Percentiles rank a stretch among this genome's conserved stretches.
Conservation (phyloP, 805 yeast genomes). For the Saccharomyces eubayanus region DNA sequence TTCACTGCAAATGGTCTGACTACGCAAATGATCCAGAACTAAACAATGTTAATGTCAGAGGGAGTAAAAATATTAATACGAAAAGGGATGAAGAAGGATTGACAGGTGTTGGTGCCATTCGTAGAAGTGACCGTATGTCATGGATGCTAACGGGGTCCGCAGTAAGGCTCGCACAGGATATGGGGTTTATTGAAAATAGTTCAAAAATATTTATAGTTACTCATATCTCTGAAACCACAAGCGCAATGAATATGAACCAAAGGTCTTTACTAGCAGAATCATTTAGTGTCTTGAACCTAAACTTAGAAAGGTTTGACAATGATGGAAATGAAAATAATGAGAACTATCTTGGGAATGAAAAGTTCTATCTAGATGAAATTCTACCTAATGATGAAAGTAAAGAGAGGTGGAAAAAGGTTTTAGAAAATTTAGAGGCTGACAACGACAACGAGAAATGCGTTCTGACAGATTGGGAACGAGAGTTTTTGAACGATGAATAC, state of each 20-base stretch:
- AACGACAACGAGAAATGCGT: conserved; percentile 5
- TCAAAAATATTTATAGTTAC: conserved; percentile 73
- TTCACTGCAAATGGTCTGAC: conserved; percentile 81
- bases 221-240: conserved; percentile 72
- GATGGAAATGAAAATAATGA: conserved; percentile 33
- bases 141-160: conserved; percentile 92
- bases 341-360: conserved; percentile 28
- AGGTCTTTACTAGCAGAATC: conserved; percentile 71
- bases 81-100: conserved; percentile 39
- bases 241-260: conserved; percentile 75
- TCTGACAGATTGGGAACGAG: conserved; percentile 21
- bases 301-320: not conserved
- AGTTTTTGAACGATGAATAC: conserved; percentile 30
- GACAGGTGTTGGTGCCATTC: conserved; percentile 76
- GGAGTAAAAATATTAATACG: conserved; percentile 8
- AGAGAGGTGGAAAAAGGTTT: conserved; percentile 19
- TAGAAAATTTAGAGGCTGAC: conserved; percentile 9
- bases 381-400: conserved; percentile 18
- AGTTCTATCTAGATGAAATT: conserved; percentile 24
- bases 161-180: conserved; percentile 76
- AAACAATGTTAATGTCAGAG: conserved; percentile 12
- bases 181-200: conserved; percentile 68
- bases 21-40: conserved; percentile 57
- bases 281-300: conserved; percentile 53
- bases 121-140: conserved; percentile 82